A percentile compares a stretch with the other conserved stretches of the same genome.
Evolutionary conservation across 2,329 filamentous ascomycete species (phyloP).

Genomic region (Plenodomus tracheiphilus): DNA sequence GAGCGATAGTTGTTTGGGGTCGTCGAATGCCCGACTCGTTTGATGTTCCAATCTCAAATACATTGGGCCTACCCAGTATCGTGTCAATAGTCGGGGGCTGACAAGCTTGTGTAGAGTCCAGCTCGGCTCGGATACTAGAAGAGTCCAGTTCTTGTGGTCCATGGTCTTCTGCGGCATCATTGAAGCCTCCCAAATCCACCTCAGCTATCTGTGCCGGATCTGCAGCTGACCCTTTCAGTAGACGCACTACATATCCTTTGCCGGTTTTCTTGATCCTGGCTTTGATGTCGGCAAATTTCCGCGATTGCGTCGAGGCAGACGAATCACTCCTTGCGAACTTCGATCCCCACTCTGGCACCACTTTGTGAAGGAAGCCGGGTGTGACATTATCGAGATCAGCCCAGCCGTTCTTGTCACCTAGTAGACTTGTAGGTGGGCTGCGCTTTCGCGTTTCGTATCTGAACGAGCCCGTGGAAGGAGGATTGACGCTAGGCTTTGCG

Average conservation of each 20-base stretch:
- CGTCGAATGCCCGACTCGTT: conserved; percentile 21
- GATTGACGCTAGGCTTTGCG: conserved; percentile 1
- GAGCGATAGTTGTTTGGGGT: neutral
- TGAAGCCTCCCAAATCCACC: conserved; percentile 24
- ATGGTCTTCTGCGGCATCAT: neutral
- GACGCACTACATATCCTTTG: conserved; percentile 36
- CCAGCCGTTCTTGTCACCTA: conserved; percentile 32
- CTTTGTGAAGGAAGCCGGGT: conserved; percentile 33
- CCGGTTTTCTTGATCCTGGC: conserved; percentile 39
- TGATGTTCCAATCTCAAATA: conserved; percentile 34
- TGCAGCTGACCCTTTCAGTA: conserved; percentile 30
- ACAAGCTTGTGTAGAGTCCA: conserved; percentile 14
- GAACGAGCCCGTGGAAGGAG: conserved; percentile 16
- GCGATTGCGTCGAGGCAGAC: conserved; percentile 28
- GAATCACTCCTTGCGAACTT: conserved; percentile 33
- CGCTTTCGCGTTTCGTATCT: conserved; percentile 25
- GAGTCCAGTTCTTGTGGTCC: conserved; percentile 26
- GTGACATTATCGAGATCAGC: conserved; percentile 33
- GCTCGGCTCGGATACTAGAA: conserved; percentile 13
- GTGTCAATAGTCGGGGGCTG: neutral
- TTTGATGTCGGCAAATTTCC: conserved; percentile 34
- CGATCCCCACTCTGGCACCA: conserved; percentile 36
- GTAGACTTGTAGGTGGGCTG: conserved; percentile 29
- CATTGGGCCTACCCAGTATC: neutral
- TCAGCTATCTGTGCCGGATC: conserved; percentile 33